Percentiles rank a stretch among this genome's conserved stretches.
phyloP scores from a whole-genome alignment of 2,329 filamentous ascomycete species.

The Gaeumannomyces sp. region DNA sequence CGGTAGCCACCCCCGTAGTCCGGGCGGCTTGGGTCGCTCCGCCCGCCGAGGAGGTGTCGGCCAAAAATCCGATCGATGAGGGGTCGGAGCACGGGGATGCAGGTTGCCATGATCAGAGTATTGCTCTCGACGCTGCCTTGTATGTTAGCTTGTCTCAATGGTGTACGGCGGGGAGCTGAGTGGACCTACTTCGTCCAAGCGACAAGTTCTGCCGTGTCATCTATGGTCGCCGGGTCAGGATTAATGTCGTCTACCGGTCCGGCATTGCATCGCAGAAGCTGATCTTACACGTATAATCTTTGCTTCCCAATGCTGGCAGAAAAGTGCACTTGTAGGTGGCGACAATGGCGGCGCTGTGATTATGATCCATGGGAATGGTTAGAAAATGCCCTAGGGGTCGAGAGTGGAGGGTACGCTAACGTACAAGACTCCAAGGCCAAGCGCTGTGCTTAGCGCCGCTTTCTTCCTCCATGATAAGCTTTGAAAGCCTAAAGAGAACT shows the following conservation, averaged over 20 bases:
- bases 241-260: background rate
- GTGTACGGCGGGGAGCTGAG: background rate
- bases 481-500: conserved; percentile 29
- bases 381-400: background rate
- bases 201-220: conserved; percentile 34
- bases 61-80: conserved; percentile 22
- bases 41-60: background rate
- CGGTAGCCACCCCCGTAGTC: background rate
- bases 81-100: conserved; percentile 28
- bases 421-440: conserved; percentile 33
- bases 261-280: background rate
- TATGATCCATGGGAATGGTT: background rate
- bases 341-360: conserved; percentile 20
- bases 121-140: conserved; percentile 24
- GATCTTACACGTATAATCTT: conserved; percentile 22
- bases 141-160: background rate
- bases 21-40: background rate
- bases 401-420: conserved; percentile 11
- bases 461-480: conserved; percentile 32
- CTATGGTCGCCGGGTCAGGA: background rate
- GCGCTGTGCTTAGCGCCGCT: conserved; percentile 29
- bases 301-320: conserved; percentile 20
- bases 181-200: conserved; percentile 37
- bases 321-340: conserved; percentile 27
- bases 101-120: conserved; percentile 30